Conservation (phyloP, 2,329 filamentous ascomycete genomes). For the Akanthomyces uredinophilus region DNA sequence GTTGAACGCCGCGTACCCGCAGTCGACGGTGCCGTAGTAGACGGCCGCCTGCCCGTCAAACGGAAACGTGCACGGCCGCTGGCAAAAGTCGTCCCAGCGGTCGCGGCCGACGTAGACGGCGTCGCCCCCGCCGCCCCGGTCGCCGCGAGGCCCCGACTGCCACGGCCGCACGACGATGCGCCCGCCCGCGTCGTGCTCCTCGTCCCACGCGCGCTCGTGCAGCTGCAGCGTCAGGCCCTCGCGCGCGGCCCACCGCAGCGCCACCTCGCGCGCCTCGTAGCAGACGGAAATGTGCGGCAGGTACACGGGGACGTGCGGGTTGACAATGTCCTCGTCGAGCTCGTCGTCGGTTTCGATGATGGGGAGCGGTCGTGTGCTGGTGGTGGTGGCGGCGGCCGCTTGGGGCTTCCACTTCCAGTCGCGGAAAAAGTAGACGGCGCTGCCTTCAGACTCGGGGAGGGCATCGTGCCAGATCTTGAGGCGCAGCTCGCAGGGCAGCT, state of each 20-base stretch:
- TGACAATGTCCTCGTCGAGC: not conserved
- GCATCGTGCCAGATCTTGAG: conserved; percentile 5
- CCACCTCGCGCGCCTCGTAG: conserved; percentile 4
- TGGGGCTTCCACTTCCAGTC: conserved; percentile 3
- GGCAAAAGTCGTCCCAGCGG: not conserved
- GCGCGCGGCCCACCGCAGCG: not conserved
- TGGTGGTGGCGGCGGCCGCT: not conserved
- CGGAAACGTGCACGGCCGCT: conserved; percentile 5
- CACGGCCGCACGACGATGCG: conserved; percentile 3
- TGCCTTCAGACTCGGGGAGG: not conserved
- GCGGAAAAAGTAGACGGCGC: conserved; percentile 10
- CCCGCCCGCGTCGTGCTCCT: conserved; percentile 2
- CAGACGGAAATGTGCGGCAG: not conserved
- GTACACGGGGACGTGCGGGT: conserved; percentile 7
- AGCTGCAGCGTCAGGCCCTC: not conserved
- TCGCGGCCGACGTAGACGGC: conserved; percentile 5
- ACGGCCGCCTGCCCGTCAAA: conserved; percentile 6
- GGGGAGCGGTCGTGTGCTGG: not conserved
- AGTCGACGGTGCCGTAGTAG: conserved; percentile 5
- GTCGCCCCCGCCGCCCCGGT: no score
- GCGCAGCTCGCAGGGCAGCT: conserved; percentile 7
- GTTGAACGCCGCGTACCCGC: not conserved
- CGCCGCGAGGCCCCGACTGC: not conserved
- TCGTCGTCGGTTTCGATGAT: not conserved
- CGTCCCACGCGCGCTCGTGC: conserved; percentile 9